Conservation (phyloP, 352 stramenopile species). For the Globisporangium cylindrosporum region DNA sequence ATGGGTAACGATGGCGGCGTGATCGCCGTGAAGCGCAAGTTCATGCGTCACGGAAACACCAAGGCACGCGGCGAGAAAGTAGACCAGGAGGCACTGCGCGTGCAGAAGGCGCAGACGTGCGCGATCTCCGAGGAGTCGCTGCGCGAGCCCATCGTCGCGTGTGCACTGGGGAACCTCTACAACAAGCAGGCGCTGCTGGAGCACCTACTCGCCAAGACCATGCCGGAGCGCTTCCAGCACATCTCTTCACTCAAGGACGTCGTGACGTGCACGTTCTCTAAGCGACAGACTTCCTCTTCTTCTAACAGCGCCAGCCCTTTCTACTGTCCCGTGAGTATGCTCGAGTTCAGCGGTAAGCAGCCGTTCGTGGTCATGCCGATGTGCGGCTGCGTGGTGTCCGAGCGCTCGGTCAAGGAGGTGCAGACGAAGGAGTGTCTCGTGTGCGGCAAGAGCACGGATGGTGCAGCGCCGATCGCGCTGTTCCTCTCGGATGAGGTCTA, state of each 20-base stretch:
- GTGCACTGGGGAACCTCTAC: constrained; percentile 88
- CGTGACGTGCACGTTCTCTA: constrained; percentile 62
- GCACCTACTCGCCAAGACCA: constrained; percentile 72
- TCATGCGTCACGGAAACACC: constrained; percentile 87
- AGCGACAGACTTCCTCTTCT: background rate
- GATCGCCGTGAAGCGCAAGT: constrained; percentile 93
- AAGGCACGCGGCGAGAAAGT: constrained; percentile 68
- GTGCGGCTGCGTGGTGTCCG: constrained; percentile 88
- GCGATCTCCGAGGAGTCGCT: constrained; percentile 81
- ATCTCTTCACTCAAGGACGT: constrained; percentile 88
- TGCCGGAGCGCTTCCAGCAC: constrained; percentile 74
- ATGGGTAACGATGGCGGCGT: constrained; percentile 94
- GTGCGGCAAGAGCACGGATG: constrained; percentile 53
- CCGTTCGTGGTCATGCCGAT: constrained; percentile 78
- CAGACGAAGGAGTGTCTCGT: constrained; percentile 64
- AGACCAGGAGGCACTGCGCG: constrained; percentile 53
- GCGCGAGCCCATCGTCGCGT: constrained; percentile 82
- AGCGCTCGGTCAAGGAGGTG: constrained; percentile 86
- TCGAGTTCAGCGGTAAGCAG: constrained; percentile 86
- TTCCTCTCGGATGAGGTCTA: constrained; percentile 61
- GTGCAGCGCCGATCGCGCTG: constrained; percentile 57
- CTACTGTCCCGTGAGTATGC: constrained; percentile 83
- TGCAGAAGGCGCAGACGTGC: constrained; percentile 69
- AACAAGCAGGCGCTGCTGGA: constrained; percentile 91
- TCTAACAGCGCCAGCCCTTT: constrained; percentile 10